These are phyloP conservation scores for Cicer arietinum DNA, from an alignment of 306 rosid species.

Conservation along the genomic window DNA sequence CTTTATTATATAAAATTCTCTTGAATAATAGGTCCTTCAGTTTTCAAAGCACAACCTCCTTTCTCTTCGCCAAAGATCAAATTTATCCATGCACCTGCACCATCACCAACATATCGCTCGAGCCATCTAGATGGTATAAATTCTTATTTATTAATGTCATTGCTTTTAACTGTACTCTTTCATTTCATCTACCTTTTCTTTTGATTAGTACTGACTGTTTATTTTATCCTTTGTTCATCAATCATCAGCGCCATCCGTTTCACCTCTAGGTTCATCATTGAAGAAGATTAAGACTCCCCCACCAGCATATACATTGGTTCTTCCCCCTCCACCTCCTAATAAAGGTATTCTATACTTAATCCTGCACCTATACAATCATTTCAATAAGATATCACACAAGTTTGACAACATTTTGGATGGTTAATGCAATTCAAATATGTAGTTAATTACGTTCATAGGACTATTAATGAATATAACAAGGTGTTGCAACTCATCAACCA, in stretches of 20 bases:
- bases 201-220: constrained; percentile 35
- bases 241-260: constrained; percentile 65
- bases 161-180: constrained; percentile 29
- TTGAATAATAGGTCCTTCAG: constrained; percentile 56
- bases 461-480: no score
- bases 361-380: constrained; percentile 22
- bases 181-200: constrained; percentile 10
- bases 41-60: constrained; percentile 59
- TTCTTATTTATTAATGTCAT: constrained; percentile 33
- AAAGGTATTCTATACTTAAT: constrained; percentile 57
- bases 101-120: constrained; percentile 57
- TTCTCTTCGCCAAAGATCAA: constrained; percentile 52
- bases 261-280: constrained; percentile 66
- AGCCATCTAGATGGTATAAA: constrained; percentile 59
- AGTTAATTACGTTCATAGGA: no score
- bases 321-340: constrained; percentile 96
- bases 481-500: no score
- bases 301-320: constrained; percentile 61
- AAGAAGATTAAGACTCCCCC: constrained; percentile 65
- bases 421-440: no score
- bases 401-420: no score
- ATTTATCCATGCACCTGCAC: constrained; percentile 56
- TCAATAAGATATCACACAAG: not conserved
- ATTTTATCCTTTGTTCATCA: constrained; percentile 49
- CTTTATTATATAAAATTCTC: constrained; percentile 3